A percentile compares a stretch with the other conserved stretches of the same genome.
These are phyloP conservation scores for Neurospora crassa DNA, from an alignment of 2,329 filamentous ascomycete species.

Conservation along the genomic window DNA sequence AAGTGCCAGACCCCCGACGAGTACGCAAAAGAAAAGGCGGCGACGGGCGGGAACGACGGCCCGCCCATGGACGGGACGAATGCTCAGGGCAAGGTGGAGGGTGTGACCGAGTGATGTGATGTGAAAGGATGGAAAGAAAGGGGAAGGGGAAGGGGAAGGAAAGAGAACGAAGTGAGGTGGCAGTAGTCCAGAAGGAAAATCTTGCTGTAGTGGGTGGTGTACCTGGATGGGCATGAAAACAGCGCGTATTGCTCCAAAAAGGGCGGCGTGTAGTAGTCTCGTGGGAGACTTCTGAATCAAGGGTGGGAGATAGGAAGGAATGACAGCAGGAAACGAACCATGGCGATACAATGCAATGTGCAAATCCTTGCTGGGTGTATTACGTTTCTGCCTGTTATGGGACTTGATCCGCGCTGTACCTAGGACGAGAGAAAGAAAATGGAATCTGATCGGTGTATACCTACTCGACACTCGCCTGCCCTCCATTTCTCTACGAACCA, in stretches of 20 bases:
- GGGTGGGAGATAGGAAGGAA: background rate
- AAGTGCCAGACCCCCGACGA: slow-evolving; percentile 90
- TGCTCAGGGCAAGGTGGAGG: slow-evolving; percentile 32
- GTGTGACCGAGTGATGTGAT: slow-evolving; percentile 22
- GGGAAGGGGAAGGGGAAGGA: background rate
- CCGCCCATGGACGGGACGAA: slow-evolving; percentile 34
- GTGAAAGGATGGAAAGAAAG: background rate
- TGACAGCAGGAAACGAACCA: background rate
- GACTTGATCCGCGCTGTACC: background rate
- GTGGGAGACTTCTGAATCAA: background rate
- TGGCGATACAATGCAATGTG: background rate
- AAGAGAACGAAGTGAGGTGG: background rate
- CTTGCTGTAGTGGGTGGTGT: background rate
- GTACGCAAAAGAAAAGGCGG: slow-evolving; percentile 48
- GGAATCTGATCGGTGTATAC: background rate
- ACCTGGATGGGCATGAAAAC: background rate
- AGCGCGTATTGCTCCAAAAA: background rate
- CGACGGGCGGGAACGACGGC: slow-evolving; percentile 19
- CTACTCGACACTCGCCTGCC: background rate
- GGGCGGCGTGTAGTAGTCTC: background rate
- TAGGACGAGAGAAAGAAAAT: background rate
- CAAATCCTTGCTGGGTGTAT: background rate
- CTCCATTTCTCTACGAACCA: background rate
- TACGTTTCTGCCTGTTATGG: background rate
- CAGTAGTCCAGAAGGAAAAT: background rate